These are phyloP conservation scores for Selaginella tamariscina DNA, from an alignment of 75 land plant species.

Conservation along the genomic window DNA sequence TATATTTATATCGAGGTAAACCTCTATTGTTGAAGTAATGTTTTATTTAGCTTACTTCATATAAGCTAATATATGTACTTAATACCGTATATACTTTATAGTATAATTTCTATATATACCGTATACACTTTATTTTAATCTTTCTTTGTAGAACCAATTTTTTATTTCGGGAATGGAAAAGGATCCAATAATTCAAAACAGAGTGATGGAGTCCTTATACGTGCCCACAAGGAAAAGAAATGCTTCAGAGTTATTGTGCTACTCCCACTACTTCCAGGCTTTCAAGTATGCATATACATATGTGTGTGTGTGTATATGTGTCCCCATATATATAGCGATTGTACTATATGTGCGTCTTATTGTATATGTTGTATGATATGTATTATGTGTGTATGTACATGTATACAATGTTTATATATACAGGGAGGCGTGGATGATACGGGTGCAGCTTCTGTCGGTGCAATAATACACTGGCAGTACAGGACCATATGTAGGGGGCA, in stretches of 20 bases:
- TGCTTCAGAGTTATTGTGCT: conserved; percentile 80
- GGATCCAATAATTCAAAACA: conserved; percentile 69
- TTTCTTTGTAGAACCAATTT: conserved; percentile 76
- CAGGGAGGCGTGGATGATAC: conserved; percentile 93
- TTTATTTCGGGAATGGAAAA: conserved; percentile 91
- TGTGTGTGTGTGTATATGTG: too few species aligned
- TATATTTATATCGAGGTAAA: conserved; percentile 93
- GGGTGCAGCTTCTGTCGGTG: conserved; percentile 97
- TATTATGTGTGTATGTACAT: too few species aligned
- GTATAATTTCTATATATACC: too few species aligned
- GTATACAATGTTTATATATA: neutral
- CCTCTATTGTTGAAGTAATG: neutral
- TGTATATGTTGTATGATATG: too few species aligned
- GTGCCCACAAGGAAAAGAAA: conserved; percentile 71
- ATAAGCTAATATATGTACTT: neutral
- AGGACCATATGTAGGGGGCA: conserved; percentile 84
- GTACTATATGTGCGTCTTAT: too few species aligned
- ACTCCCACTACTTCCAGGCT: conserved; percentile 85
- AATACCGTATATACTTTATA: conserved; percentile 6
- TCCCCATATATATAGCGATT: neutral
- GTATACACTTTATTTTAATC: conserved; percentile 15
- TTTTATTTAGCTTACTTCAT: neutral
- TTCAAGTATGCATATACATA: conserved; percentile 42
- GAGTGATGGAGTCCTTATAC: conserved; percentile 72
- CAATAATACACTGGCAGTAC: conserved; percentile 98